These are phyloP conservation scores for Epichloe baconii DNA, from an alignment of 2,329 filamentous ascomycete genomes.

Conservation along the genomic window DNA sequence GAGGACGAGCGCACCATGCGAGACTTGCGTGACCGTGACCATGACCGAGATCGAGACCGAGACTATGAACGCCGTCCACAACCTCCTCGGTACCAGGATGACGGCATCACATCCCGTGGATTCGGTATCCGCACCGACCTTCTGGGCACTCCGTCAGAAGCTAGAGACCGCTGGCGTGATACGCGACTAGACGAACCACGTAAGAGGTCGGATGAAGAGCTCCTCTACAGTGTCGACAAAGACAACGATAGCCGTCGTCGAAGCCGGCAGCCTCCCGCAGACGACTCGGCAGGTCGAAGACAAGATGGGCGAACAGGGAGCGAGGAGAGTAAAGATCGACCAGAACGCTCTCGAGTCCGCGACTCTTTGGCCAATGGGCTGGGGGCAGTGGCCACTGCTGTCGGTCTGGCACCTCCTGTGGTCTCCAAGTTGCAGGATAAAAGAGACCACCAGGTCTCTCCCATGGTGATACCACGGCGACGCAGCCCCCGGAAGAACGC, in stretches of 20 bases:
- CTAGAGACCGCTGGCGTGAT: conserved; percentile 25
- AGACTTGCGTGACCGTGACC: conserved; percentile 27
- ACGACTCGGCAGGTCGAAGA: conserved; percentile 17
- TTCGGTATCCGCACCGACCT: conserved; percentile 37
- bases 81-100: conserved; percentile 29
- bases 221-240: conserved; percentile 14
- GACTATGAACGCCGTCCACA: conserved; percentile 21
- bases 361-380: conserved; percentile 36
- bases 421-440: conserved; percentile 25
- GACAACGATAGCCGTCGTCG: conserved; percentile 19
- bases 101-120: conserved; percentile 32
- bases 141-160: conserved; percentile 26
- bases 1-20: conserved; percentile 33
- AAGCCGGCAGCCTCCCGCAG: conserved; percentile 11
- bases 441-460: conserved; percentile 21
- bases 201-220: conserved; percentile 19
- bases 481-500: conserved; percentile 21
- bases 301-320: conserved; percentile 19
- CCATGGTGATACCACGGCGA: conserved; percentile 13
- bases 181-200: conserved; percentile 16
- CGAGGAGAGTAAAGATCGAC: conserved; percentile 19
- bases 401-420: conserved; percentile 27
- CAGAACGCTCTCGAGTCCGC: conserved; percentile 28
- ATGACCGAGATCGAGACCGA: conserved; percentile 9
- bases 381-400: conserved; percentile 34